Evolutionary conservation across 805 yeast genomes (phyloP).

Genomic region (Zygotorulaspora sp.): DNA sequence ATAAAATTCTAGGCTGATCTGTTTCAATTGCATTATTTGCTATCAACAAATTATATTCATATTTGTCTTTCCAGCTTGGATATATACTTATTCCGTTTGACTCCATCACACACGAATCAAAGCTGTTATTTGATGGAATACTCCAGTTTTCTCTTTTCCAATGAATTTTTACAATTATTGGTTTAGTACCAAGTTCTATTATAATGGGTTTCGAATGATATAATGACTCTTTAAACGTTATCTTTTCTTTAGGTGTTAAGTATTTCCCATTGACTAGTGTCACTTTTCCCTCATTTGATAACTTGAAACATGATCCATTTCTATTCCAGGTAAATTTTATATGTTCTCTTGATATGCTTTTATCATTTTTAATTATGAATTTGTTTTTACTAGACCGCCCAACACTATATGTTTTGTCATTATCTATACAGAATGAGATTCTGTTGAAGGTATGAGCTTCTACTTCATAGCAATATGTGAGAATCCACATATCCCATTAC

Average conservation of each 20-base stretch:
- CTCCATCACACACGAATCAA: background rate
- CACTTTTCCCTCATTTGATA: conserved; percentile 29
- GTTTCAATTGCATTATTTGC: background rate
- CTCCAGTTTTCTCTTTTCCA: conserved; percentile 19
- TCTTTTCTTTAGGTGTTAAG: conserved; percentile 18
- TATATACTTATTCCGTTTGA: conserved; percentile 6
- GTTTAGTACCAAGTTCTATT: background rate
- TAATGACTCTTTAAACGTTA: conserved; percentile 7
- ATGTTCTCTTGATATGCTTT: conserved; percentile 34
- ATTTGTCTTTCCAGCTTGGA: conserved; percentile 1
- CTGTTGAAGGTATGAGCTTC: conserved; percentile 17
- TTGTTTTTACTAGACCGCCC: conserved; percentile 33
- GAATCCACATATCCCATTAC: conserved; percentile 25
- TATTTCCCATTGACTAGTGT: conserved; percentile 22
- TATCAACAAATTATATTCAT: conserved; percentile 3
- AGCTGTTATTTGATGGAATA: conserved; percentile 7
- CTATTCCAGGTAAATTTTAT: conserved; percentile 20
- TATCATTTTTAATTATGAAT: conserved; percentile 30
- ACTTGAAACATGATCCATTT: conserved; percentile 1
- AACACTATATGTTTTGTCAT: conserved; percentile 15
- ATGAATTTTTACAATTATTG: conserved; percentile 6
- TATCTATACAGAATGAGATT: conserved; percentile 20
- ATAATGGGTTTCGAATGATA: background rate
- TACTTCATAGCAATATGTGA: conserved; percentile 20
- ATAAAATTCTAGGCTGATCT: conserved; percentile 9